Percentiles rank a stretch among this genome's conserved stretches.
Evolutionary conservation across 2,329 filamentous ascomycete genomes (phyloP).

Genomic region (Zymoseptoria tritici): DNA sequence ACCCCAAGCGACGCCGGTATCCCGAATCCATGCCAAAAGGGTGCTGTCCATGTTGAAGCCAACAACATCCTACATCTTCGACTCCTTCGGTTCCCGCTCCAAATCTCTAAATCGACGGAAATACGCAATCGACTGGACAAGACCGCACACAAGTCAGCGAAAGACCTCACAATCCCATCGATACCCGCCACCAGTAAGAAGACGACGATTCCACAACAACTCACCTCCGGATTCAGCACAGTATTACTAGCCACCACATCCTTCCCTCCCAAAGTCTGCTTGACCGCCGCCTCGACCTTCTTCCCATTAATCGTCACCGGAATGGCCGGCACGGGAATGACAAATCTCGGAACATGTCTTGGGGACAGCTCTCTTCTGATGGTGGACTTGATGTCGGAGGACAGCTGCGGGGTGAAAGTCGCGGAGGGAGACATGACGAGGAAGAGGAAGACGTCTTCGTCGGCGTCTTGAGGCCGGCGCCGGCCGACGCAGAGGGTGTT

Average conservation of each 20-base stretch:
- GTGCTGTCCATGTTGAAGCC: too few relatives aligned
- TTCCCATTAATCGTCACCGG: slow-evolving; percentile 43
- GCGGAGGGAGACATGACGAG: slow-evolving; percentile 29
- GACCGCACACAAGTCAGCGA: too few relatives aligned
- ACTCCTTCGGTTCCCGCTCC: slow-evolving; percentile 20
- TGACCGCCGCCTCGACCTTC: slow-evolving; percentile 41
- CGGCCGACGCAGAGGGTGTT: slow-evolving; percentile 36
- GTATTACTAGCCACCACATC: slow-evolving; percentile 34
- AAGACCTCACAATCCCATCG: too few relatives aligned
- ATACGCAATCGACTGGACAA: slow-evolving; percentile 21
- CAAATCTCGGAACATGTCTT: slow-evolving; percentile 37
- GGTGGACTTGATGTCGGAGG: slow-evolving; percentile 1
- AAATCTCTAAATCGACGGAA: slow-evolving; percentile 31
- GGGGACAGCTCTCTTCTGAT: slow-evolving; percentile 18
- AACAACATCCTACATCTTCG: slow-evolving; percentile 14
- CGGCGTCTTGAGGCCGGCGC: slow-evolving; percentile 29
- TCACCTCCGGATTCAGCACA: slow-evolving; percentile 32
- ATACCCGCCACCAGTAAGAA: too few relatives aligned
- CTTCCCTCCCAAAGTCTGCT: slow-evolving; percentile 34
- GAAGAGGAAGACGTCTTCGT: slow-evolving; percentile 37
- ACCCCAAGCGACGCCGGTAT: too few relatives aligned
- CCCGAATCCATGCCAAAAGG: too few relatives aligned
- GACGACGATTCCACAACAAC: too few relatives aligned
- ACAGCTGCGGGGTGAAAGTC: slow-evolving; percentile 22
- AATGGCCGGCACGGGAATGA: slow-evolving; percentile 34